Conservation (phyloP, 768 basidiomycete species). For the Pleurotus tuber-regium region DNA sequence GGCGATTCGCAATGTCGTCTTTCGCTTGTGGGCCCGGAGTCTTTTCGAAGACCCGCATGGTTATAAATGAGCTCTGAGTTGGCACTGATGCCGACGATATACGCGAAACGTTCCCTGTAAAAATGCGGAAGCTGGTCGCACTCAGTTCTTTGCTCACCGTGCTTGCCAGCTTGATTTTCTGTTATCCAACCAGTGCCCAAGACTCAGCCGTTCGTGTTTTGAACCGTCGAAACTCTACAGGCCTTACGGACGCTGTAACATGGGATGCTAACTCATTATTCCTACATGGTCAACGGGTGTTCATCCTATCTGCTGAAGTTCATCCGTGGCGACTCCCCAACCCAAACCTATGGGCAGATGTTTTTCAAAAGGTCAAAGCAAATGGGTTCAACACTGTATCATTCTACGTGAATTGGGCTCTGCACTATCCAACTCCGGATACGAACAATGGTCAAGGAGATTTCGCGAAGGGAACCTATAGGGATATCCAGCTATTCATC, state of each 20-base stretch:
- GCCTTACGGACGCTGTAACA: conserved; percentile 45
- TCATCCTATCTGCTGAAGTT: conserved; percentile 60
- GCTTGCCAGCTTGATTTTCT: neutral
- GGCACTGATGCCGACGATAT: no score
- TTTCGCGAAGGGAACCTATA: conserved; percentile 46
- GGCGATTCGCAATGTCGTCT: neutral
- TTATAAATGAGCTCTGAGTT: neutral
- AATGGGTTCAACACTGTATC: conserved; percentile 62
- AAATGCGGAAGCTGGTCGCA: neutral
- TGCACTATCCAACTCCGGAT: conserved; percentile 46
- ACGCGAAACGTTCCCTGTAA: no score
- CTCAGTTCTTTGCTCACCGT: neutral
- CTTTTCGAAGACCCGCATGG: neutral
- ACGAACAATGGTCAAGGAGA: conserved; percentile 45
- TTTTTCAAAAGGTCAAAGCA: conserved; percentile 62
- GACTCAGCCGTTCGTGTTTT: neutral
- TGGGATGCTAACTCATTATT: conserved; percentile 63
- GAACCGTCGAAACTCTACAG: conserved; percentile 34
- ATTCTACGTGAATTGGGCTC: conserved; percentile 59
- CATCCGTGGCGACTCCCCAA: conserved; percentile 59
- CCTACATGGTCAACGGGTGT: conserved; percentile 53
- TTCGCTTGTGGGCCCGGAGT: neutral
- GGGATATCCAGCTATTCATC: conserved; percentile 51
- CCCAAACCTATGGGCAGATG: conserved; percentile 53
- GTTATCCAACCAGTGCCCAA: neutral